Conservation (phyloP, 1,284 basidiomycete genomes). For the Vanrija sp. region DNA sequence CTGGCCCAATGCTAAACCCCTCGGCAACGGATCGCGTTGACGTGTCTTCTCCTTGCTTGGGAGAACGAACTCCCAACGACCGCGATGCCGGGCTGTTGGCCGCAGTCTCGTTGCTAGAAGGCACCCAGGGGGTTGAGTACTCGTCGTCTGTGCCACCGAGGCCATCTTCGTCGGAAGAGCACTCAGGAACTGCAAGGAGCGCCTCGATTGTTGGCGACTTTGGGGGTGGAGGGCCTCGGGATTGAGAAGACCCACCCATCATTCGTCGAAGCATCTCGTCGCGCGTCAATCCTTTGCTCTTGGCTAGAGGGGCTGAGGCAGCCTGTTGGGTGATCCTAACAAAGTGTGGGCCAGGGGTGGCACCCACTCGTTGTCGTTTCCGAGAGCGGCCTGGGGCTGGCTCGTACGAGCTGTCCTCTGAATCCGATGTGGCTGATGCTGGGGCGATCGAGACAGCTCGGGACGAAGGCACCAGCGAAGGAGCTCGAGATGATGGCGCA, state of each 20-base stretch:
- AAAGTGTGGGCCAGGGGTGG: no score
- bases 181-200: constrained; percentile 19
- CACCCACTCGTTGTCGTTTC: background rate
- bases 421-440: no score
- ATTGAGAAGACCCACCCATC: background rate
- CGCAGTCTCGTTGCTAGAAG: no score
- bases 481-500: no score
- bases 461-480: background rate
- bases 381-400: background rate
- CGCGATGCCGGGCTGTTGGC: background rate
- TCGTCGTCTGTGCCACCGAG: constrained; percentile 14
- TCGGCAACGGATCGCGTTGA: background rate
- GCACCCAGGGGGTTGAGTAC: no score
- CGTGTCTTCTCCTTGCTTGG: no score
- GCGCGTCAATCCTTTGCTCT: background rate
- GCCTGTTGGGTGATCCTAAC: no score
- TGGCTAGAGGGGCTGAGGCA: no score
- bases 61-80: no score
- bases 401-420: background rate
- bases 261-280: constrained; percentile 12
- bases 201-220: constrained; percentile 19
- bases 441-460: background rate
- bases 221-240: background rate
- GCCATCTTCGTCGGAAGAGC: constrained; percentile 28
- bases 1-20: constrained; percentile 29